Base-by-base conservation (phyloP, 2,329 filamentous ascomycete genomes). In the Epichloe typhina region DNA sequence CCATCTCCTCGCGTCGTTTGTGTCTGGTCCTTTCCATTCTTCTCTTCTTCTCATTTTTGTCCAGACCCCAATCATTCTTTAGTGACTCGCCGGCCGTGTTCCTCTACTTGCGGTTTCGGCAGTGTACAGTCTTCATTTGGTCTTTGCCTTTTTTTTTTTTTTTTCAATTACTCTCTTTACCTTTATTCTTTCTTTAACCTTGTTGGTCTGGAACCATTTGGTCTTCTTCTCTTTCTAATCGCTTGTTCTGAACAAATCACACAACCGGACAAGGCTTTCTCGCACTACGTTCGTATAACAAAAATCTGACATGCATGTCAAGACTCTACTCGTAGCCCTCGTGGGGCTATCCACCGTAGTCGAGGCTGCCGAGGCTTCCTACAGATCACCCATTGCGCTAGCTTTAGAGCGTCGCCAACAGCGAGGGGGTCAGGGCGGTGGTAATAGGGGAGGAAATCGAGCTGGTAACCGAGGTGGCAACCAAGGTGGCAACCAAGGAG, bases 241-340 rank as follows among this genome's bases (percentile, higher is more conserved):
- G 11, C 7, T 44, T 19, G 19, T 50, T 15, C 41, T 43, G 9
- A 43, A 12, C 5, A n/a, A 12, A 33, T 39, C 50, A 43, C 19
- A 13, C 17, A 41, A 41, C 36, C 50, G 19, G 43, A 53, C 52
- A 45, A 51, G 51, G 54, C 54, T 48, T 50, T 45, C 39, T 50
- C 45, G 45, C 51, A 55, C 23, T 26, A 21, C 19, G 11, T 38
- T 26, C 11, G 5, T 37, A 38, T 23, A 39, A 26, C 6, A 17
- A 40, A 13, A 39, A 19, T 26, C 9, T 31, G 42, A 38, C 46
- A 80, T 79, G 76, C 71, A 76, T 61, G 61, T 77, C 61, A 76
- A 77, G 63, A 67, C 66, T 53, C 59, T 74, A 45, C 56, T 77
- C 54, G 54, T 75, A 46, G 69, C 73, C 66, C 69, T 79, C 21